Base-by-base conservation (phyloP, 1,284 basidiomycete genomes). In the Tremellales sp. region DNA sequence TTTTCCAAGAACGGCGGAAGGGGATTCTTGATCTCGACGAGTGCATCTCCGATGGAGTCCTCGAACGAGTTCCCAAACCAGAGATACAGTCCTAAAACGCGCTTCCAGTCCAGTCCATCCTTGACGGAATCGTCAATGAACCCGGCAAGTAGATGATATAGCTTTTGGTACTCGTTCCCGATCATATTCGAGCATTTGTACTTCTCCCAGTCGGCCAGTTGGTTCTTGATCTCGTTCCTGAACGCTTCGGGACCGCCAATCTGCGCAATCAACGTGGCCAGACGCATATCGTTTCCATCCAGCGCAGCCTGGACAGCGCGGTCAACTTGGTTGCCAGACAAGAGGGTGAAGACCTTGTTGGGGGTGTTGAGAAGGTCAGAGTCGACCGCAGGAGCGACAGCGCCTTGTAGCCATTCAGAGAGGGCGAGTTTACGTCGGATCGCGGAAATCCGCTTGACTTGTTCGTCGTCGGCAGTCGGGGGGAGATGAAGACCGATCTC, bases 181-280 rank as follows among this genome's bases (percentile, higher is more conserved):
- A 95, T 81, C 57, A 87, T 81, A 8, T 78, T 75, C 60, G 91
- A 86, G 46, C 83, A 79, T 36, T 81, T 79, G 64, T 92, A 82
- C 46, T 85, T 80, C 36, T 80, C 79, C 94, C 95, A 99, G 35
- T 88, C 80, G 6, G 80, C 77, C 21, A 97, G 74, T 66, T 99
- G 95, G 14, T 81, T 75, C 50, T 74, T 74, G 28, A 98, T 72
- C 63, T 95, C 89, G 22, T 78, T 80, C 43, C 82, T 78, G 71
- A 87, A 91, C 26, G 81, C 78, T 16, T 79, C 77, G 61, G 94
- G 87, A 0, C 90, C 87, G 4, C 87, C 87, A 8, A 81, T 82
- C 69, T 98, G 93, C 5, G 91, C 82, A 38, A 98, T 79, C n/a
- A 99, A 78, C 1, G 90, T 92, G 0, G 94, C 88, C 4, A 99